Evolutionary conservation across 495 filamentous ascomycete species (phyloP).

Genomic region (Penicillium chermesinum): DNA sequence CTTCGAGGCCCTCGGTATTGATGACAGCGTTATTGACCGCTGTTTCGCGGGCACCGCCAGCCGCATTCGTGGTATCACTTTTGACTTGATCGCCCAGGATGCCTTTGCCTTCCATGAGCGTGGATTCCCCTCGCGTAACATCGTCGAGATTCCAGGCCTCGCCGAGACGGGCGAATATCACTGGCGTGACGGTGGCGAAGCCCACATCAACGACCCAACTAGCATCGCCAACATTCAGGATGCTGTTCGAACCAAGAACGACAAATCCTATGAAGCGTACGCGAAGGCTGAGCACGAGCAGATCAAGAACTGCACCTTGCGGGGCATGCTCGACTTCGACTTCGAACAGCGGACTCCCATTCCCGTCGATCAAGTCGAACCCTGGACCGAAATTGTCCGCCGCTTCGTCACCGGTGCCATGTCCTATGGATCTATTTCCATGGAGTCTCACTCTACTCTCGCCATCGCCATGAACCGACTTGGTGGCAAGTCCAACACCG

Average conservation of each 20-base stretch:
- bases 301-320: slow-evolving; percentile 96
- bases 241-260: slow-evolving; percentile 96
- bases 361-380: slow-evolving; percentile 96
- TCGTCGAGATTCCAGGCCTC: slow-evolving; percentile 75
- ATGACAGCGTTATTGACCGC: slow-evolving; percentile 90
- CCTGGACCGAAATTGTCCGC: slow-evolving; percentile 98
- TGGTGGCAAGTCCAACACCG: slow-evolving; percentile 98
- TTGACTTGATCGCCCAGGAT: slow-evolving; percentile 93
- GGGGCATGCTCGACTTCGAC: slow-evolving; percentile 95
- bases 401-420: slow-evolving; percentile 99
- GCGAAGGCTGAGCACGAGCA: slow-evolving; percentile 92
- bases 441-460: slow-evolving; percentile 97
- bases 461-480: slow-evolving; percentile 98
- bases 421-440: slow-evolving; percentile 99
- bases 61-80: slow-evolving; percentile 92
- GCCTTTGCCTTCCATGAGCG: slow-evolving; percentile 96
- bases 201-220: slow-evolving; percentile 95
- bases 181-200: slow-evolving; percentile 97
- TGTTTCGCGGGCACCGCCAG: slow-evolving; percentile 96
- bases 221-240: slow-evolving; percentile 98
- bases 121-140: slow-evolving; percentile 80
- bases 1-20: slow-evolving; percentile 96
- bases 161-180: slow-evolving; percentile 97
- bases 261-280: slow-evolving; percentile 99
- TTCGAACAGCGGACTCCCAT: slow-evolving; percentile 85